Percentiles rank a stretch among this genome's conserved stretches.
phyloP scores from a whole-genome alignment of 306 rosid genomes.

The Trifolium fragiferum region DNA sequence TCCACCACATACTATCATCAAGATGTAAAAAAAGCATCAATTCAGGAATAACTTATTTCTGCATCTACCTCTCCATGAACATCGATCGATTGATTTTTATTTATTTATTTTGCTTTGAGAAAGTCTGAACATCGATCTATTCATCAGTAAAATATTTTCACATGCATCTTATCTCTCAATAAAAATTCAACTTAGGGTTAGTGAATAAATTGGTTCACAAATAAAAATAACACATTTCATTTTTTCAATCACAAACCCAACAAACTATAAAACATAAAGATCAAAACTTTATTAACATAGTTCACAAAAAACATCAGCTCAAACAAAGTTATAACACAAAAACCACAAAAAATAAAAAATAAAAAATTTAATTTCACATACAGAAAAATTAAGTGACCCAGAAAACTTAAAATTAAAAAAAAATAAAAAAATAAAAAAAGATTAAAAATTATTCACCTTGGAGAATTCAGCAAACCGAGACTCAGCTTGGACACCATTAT shows the following conservation, averaged over 20 bases:
- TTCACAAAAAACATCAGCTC: background rate
- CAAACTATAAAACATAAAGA: conserved; percentile 12
- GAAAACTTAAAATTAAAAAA: too few relatives aligned
- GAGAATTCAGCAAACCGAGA: conserved; percentile 66
- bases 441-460: conserved; percentile 57
- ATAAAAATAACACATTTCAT: background rate
- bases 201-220: background rate
- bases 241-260: background rate
- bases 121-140: background rate
- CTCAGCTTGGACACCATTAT: conserved; percentile 46
- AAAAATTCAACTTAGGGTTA: background rate
- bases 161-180: background rate
- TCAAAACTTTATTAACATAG: conserved; percentile 21
- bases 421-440: background rate
- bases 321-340: background rate
- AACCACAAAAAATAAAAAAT: background rate
- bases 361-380: background rate
- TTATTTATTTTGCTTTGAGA: too few relatives aligned
- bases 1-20: background rate
- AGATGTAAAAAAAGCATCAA: background rate
- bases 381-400: background rate
- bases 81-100: background rate
- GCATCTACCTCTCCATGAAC: background rate
- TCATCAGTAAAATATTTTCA: conserved; percentile 1
- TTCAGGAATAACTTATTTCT: background rate